phyloP scores from a whole-genome alignment of 2,329 filamentous ascomycete species.

The Fusarium paranaense region DNA sequence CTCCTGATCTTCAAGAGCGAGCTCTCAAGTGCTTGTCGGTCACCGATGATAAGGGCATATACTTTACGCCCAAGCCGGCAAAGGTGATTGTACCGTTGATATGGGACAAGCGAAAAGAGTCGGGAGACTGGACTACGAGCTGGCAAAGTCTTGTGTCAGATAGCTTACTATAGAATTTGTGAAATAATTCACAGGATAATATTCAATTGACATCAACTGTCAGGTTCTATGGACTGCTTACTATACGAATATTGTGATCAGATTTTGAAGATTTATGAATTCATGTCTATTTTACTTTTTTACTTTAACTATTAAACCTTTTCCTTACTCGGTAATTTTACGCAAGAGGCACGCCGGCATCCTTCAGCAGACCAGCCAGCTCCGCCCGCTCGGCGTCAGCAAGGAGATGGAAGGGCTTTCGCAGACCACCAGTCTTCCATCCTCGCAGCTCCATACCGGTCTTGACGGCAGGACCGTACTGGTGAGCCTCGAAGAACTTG shows the following conservation, averaged over 20 bases:
- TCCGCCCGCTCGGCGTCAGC: constrained; percentile 47
- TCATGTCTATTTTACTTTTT: constrained; percentile 14
- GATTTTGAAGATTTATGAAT: not conserved
- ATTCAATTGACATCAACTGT: too few relatives aligned
- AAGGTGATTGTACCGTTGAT: constrained; percentile 44
- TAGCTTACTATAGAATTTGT: not conserved
- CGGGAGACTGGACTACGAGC: constrained; percentile 47
- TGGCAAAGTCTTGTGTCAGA: constrained; percentile 42
- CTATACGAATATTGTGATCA: not conserved
- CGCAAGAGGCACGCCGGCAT: constrained; percentile 51
- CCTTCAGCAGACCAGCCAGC: constrained; percentile 51
- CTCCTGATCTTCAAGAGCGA: constrained; percentile 48
- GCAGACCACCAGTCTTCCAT: constrained; percentile 57
- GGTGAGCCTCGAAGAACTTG: constrained; percentile 61
- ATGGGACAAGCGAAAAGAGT: constrained; percentile 44
- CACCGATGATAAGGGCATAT: constrained; percentile 45
- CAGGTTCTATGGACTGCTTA: too few relatives aligned
- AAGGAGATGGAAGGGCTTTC: constrained; percentile 60
- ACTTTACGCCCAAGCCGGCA: constrained; percentile 44
- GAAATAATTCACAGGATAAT: not conserved
- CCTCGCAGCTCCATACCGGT: constrained; percentile 62
- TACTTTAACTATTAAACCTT: not conserved
- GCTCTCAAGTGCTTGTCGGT: constrained; percentile 37
- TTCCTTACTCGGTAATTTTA: not conserved
- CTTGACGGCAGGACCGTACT: constrained; percentile 61